A percentile compares a stretch with the other conserved stretches of the same genome.
These are phyloP conservation scores for Exsudoporus floridanus DNA, from an alignment of 1,284 basidiomycete genomes.

Conservation along the genomic window DNA sequence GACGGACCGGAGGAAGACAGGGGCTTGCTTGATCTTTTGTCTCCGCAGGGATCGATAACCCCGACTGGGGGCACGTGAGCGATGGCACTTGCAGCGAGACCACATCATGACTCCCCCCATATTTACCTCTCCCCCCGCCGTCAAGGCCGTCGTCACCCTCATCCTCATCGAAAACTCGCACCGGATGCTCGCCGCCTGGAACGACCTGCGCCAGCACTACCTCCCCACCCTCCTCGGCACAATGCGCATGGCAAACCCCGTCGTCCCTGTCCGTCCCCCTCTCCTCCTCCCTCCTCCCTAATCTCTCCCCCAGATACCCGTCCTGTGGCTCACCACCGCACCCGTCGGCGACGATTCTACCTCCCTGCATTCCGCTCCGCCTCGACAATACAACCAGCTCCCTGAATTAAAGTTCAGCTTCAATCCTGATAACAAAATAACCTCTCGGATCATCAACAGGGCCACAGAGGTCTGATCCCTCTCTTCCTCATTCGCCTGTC, in stretches of 20 bases:
- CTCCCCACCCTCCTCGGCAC: conserved; percentile 49
- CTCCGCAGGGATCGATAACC: conserved; percentile 24
- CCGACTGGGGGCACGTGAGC: conserved; percentile 23
- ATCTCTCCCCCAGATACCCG: conserved; percentile 35
- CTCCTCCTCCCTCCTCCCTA: not conserved
- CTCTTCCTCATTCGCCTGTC: not conserved
- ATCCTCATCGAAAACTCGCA: conserved; percentile 64
- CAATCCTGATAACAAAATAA: conserved; percentile 44
- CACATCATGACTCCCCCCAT: conserved; percentile 26
- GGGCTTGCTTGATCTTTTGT: conserved; percentile 3
- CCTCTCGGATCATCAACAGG: conserved; percentile 42
- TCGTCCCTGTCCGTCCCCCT: conserved; percentile 37
- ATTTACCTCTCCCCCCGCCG: conserved; percentile 38
- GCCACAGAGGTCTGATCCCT: conserved; percentile 45
- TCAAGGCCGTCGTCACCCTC: conserved; percentile 48
- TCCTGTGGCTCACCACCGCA: conserved; percentile 40
- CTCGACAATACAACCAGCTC: conserved; percentile 39
- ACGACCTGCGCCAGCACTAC: conserved; percentile 53
- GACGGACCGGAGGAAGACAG: not conserved
- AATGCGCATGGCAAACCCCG: conserved; percentile 40
- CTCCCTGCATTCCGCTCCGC: conserved; percentile 31
- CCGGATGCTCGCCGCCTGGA: conserved; percentile 50
- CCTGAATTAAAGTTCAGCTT: conserved; percentile 45
- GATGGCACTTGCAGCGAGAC: too few relatives aligned
- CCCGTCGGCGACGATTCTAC: conserved; percentile 38